phyloP scores from a whole-genome alignment of 31 red algal species.

The Endocladia muricata region DNA sequence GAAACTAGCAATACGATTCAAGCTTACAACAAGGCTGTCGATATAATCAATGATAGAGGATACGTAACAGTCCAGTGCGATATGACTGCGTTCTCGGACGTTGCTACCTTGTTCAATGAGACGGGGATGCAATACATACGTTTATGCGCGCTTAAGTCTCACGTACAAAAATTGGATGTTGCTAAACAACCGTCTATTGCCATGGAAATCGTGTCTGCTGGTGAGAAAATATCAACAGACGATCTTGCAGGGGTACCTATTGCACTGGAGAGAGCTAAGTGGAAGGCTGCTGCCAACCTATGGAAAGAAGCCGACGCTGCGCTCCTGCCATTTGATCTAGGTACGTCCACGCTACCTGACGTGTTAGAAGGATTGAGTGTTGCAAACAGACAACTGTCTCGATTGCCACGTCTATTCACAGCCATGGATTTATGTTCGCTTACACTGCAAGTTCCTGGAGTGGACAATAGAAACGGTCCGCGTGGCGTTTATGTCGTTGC shows the following conservation, averaged over 20 bases:
- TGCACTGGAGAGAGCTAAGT: conserved; percentile 6
- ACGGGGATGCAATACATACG: conserved; percentile 9
- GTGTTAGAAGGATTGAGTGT: conserved; percentile 9
- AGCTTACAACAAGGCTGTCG: conserved; percentile 20
- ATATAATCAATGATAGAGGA: conserved; percentile 3
- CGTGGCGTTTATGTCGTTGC: conserved; percentile 29
- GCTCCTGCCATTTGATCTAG: conserved; percentile 15
- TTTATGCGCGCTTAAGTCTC: conserved; percentile 2
- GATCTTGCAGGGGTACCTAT: conserved; percentile 13
- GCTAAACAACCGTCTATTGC: conserved; percentile 6
- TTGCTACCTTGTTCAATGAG: conserved; percentile 25
- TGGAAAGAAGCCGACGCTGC: conserved; percentile 50
- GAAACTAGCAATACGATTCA: background rate
- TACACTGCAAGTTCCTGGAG: background rate
- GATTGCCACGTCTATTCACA: conserved; percentile 33
- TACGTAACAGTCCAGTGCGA: conserved; percentile 10
- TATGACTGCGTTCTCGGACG: conserved; percentile 29
- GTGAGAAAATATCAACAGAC: conserved; percentile 19
- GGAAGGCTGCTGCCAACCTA: conserved; percentile 12
- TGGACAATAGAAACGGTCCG: background rate
- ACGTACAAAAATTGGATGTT: background rate
- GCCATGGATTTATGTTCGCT: conserved; percentile 48
- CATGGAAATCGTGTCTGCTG: conserved; percentile 5
- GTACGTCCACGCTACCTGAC: background rate
- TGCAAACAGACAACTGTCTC: conserved; percentile 7